Evolutionary conservation across 495 filamentous ascomycete genomes (phyloP).

Genomic region (Annulohypoxylon maeteangense): DNA sequence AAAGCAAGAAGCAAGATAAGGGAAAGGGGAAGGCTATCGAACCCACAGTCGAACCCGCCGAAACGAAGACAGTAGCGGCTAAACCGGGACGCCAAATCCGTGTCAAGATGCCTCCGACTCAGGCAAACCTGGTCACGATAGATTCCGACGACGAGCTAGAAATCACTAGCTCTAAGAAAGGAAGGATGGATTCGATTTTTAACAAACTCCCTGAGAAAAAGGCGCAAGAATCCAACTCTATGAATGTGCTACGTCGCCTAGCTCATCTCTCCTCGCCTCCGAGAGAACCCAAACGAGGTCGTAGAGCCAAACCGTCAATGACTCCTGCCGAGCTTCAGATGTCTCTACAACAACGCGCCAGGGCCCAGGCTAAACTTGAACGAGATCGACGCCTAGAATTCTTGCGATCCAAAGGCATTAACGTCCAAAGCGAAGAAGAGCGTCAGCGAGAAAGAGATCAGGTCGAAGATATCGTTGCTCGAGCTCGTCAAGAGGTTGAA

Average conservation of each 20-base stretch:
- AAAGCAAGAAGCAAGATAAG: slow-evolving; percentile 57
- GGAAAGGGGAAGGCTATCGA: slow-evolving; percentile 63
- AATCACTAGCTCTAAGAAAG: slow-evolving; percentile 49
- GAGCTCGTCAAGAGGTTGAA: slow-evolving; percentile 81
- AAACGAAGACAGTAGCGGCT: slow-evolving; percentile 23
- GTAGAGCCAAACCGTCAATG: slow-evolving; percentile 62
- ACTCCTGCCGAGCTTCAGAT: slow-evolving; percentile 75
- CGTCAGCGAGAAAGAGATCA: slow-evolving; percentile 78
- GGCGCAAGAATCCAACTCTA: slow-evolving; percentile 68
- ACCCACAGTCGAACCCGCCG: background rate
- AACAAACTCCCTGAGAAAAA: slow-evolving; percentile 70
- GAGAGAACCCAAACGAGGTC: slow-evolving; percentile 53
- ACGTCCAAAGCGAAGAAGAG: slow-evolving; percentile 88
- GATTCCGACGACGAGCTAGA: slow-evolving; percentile 53
- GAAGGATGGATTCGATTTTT: slow-evolving; percentile 68
- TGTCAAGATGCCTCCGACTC: slow-evolving; percentile 52
- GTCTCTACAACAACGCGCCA: slow-evolving; percentile 72
- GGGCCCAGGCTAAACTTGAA: slow-evolving; percentile 81
- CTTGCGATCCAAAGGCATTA: slow-evolving; percentile 78
- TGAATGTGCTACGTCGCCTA: slow-evolving; percentile 75
- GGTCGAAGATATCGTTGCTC: slow-evolving; percentile 87
- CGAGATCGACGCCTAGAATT: slow-evolving; percentile 81
- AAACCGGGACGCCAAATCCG: slow-evolving; percentile 53
- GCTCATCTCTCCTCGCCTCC: slow-evolving; percentile 77
- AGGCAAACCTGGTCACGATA: slow-evolving; percentile 43